Evolutionary conservation across 495 filamentous ascomycete genomes (phyloP), one percentile per base, ranked within the genome.

Genomic region (Aspergillus homomorphus): DNA sequence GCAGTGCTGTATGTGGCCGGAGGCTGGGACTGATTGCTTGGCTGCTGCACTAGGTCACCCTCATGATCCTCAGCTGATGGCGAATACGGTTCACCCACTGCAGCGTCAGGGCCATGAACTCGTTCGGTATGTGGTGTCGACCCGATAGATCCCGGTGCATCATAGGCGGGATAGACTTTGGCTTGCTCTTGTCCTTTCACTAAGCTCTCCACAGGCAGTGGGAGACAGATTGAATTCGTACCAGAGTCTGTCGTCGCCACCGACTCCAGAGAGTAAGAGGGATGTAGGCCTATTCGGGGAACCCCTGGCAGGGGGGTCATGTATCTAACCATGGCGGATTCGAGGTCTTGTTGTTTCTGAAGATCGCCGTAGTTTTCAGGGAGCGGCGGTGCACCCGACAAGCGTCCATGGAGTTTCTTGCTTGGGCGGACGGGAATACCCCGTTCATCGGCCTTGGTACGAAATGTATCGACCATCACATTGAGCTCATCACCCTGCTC

Each of bases 391-490:
- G 73, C 66, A 4, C 69, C 70, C 24, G 66, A 66, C 59, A 80
- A 72, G 28, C 79, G 80, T 33, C 91, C 91, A 62, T 90, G 87
- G 44, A 96, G 59, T 33, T 80, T 79, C 54, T 86, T 85, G 0
- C 88, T 84, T 0, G 94, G 94, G 48, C 86, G 83, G 22, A 97
- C 71, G 3, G 87, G 81, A 49, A 80, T 69, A n/a, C 67, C 60
- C 56, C 78, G 78, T 55, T 84, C 85, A 60, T 85, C 84, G 12
- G 76, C 75, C 3, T 86, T 86, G 0, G 86, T 82, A 49, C 88
- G 91, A 74, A 97, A 98, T 0, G 90, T 91, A 65, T 96, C 89
- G 0, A 93, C 89, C 22, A 96, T 82, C 18, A 98, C 85, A 62
- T 96, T 96, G 57, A 98, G 82, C 64, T 97, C 94, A 62, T 98